These are phyloP conservation scores for Claviceps humidiphila DNA, from an alignment of 2,329 filamentous ascomycete genomes.

Conservation along the genomic window DNA sequence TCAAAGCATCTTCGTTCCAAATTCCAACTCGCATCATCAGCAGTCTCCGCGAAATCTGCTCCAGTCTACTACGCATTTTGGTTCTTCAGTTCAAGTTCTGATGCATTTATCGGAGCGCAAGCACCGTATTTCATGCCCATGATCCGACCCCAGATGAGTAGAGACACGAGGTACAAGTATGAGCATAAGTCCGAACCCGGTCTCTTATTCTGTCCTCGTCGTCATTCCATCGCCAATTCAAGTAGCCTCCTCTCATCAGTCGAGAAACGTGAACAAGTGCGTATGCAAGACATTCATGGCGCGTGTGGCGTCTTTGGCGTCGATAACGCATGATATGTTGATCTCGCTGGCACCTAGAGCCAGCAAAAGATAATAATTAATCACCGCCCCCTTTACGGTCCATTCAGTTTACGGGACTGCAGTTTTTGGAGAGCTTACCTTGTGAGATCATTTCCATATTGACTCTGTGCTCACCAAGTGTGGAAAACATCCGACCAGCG, in stretches of 20 bases:
- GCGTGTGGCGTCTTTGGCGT: conserved; percentile 76
- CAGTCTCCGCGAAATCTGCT: background rate
- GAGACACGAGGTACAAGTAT: background rate
- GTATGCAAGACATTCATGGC: conserved; percentile 96
- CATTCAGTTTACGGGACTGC: no score
- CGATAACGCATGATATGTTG: conserved; percentile 97
- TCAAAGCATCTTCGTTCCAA: background rate
- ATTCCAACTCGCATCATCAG: background rate
- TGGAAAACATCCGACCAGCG: conserved; percentile 87
- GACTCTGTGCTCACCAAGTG: conserved; percentile 80
- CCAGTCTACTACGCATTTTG: background rate
- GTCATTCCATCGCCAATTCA: background rate
- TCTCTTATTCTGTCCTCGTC: background rate
- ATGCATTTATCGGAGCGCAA: no score
- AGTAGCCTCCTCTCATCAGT: conserved; percentile 29
- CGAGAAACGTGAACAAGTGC: conserved; percentile 89
- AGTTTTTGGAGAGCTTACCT: conserved; percentile 39
- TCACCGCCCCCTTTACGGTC: background rate
- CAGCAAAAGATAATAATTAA: background rate
- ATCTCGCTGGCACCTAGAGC: conserved; percentile 82
- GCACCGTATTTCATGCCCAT: background rate
- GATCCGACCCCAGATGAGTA: no score
- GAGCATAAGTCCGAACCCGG: background rate
- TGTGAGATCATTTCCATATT: conserved; percentile 99
- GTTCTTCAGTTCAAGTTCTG: background rate